Base-by-base conservation (phyloP, 495 filamentous ascomycete genomes). In the Penicillium atrosanguineum region DNA sequence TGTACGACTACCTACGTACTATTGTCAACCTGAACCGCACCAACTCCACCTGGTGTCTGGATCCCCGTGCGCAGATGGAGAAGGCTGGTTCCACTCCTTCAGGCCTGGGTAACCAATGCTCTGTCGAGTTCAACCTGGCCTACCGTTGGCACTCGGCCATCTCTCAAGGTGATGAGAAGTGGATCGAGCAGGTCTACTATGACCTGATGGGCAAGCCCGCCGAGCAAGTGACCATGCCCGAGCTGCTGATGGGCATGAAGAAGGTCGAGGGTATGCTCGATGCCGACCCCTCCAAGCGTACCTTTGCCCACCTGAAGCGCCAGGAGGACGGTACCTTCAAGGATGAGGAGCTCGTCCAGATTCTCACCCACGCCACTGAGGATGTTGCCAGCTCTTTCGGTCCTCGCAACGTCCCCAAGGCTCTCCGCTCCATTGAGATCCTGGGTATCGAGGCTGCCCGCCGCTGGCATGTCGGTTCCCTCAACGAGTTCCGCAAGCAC, bases 1-100 rank as follows among this genome's bases (percentile, higher is more conserved):
- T 94, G 29, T 79, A 88, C 52, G 90, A 95, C 61, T 95, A 95
- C 64, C 79, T 95, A 36, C 84, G 90, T 23, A 90, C 88, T 18
- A 91, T 95, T 57, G 77, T 94, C 68, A 92, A 91, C 64, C 67
- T 91, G 51, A 93, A 93, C 70, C 79, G 87, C 37, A 81, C 79
- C 46, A 83, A 86, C 60, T 86, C 86, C 12, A 87, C 83, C 4
- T 95, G 90, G 89, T 90, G 86, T 20, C 75, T 95, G 44, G 75
- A 78, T 50, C 75, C 75, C 39, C 68, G 75, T 43, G 72, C 72
- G 15, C 70, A 74, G 57, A 75, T 74, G 68, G 68, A 74, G 52
- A 67, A 69, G 49, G 73, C 77, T 50, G 79, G 81, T 44, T 75
- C 80, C 25, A 87, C 87, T 25, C 80, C 80, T 19, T 71, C 83